Base-by-base conservation (phyloP, 2,329 filamentous ascomycete genomes). In the Penicillium sp. region DNA sequence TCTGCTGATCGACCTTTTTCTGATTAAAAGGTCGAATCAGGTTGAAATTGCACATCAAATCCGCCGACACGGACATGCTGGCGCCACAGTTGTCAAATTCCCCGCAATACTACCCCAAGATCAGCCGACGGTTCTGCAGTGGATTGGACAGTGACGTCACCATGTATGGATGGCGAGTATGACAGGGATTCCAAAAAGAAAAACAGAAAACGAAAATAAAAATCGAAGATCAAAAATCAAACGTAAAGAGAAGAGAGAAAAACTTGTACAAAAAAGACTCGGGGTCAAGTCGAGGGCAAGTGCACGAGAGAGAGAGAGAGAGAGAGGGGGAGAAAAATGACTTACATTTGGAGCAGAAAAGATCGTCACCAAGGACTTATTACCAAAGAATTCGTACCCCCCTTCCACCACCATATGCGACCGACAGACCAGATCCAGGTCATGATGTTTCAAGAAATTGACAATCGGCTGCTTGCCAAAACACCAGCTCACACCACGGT, bases 51-150 rank as follows among this genome's bases (percentile, higher is more conserved):
- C 46, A 48, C 27, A 48, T 27, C 2, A 48, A 34, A 3, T 48
- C 46, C 18, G 43, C 46, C 26, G 40, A 44, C 11, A 48, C 40
- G 9, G 46, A 43, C 46, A 48, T 48, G 39, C 29, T 48, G 8
- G 46, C 46, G 13, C 46, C 46, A 29, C 34, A 48, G 12, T 48
- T 48, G 36, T 48, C 41, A 35, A 48, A 48, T 28, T 48, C 46
- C 4, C 46, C 46, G 18, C 46, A 48, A 25, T 48, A 48, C 46
- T 48, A 9, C 12, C 34, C 25, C 11, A 39, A 38, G n/a, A 28
- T 29, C 35, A 28, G 37, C 26, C 32, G 34, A 7, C 18, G 12
- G 18, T 38, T 11, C 35, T 27, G 8, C 29, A 5, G 29, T 11
- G 7, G 8, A 32, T 32, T 11, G 4, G 29, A 11, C 11, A 32